Conservation (phyloP, 1,284 basidiomycete species). For the Malassezia pachydermatis region DNA sequence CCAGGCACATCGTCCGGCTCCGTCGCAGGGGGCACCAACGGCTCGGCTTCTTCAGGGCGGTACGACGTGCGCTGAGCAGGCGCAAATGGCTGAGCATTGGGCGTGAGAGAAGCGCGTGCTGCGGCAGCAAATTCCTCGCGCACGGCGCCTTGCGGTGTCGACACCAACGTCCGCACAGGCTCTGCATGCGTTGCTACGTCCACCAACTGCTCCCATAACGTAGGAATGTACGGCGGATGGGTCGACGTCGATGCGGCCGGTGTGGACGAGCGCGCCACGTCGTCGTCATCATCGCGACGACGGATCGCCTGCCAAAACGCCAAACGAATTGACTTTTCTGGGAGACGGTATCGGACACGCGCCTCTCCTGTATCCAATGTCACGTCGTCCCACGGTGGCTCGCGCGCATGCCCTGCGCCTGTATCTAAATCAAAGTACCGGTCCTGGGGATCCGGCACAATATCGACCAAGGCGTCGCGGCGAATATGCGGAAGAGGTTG, state of each 20-base stretch:
- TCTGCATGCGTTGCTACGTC: slow-evolving; percentile 2
- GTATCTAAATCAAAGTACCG: slow-evolving; percentile 33
- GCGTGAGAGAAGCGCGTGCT: neutral
- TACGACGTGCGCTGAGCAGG: slow-evolving; percentile 11
- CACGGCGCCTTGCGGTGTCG: neutral
- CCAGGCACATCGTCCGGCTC: neutral
- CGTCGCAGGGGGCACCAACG: neutral
- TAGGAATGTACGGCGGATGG: neutral
- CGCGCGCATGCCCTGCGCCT: slow-evolving; percentile 18
- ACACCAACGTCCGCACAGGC: neutral
- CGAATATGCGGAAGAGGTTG: slow-evolving; percentile 59
- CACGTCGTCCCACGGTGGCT: slow-evolving; percentile 47
- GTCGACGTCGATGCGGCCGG: neutral
- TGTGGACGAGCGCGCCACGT: neutral
- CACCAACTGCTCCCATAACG: slow-evolving; percentile 5
- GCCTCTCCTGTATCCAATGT: slow-evolving; percentile 36
- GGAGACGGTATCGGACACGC: slow-evolving; percentile 64
- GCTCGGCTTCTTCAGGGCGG: neutral
- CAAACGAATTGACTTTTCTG: slow-evolving; percentile 77
- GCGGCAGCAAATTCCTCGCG: slow-evolving; percentile 9
- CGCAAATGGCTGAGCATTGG: slow-evolving; percentile 11
- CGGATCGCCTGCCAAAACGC: slow-evolving; percentile 68
- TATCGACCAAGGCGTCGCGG: slow-evolving; percentile 63
- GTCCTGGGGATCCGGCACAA: slow-evolving; percentile 57
- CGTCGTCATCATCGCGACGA: neutral